Conservation (phyloP, 1,284 basidiomycete species). For the Apiotrichum akiyoshidainum region DNA sequence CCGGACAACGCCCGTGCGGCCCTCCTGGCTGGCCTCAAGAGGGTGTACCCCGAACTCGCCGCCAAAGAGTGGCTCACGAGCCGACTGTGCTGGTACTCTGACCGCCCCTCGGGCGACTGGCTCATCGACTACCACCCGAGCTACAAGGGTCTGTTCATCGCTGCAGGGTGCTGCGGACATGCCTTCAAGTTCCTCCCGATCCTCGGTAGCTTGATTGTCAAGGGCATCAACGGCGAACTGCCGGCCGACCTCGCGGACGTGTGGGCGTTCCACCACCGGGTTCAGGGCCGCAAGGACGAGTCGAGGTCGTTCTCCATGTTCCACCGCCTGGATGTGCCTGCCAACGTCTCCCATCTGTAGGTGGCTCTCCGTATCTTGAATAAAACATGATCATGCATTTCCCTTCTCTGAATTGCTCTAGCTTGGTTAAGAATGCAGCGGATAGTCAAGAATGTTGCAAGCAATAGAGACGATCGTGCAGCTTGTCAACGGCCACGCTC, state of each 20-base stretch:
- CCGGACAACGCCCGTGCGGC: slow-evolving; percentile 8
- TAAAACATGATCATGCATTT: neutral
- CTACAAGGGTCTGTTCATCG: slow-evolving; percentile 34
- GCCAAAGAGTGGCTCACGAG: slow-evolving; percentile 18
- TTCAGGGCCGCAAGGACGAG: slow-evolving; percentile 2
- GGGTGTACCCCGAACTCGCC: slow-evolving; percentile 26
- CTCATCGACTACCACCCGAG: slow-evolving; percentile 39
- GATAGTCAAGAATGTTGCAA: too few relatives aligned
- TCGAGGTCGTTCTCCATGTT: neutral
- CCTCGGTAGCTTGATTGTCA: slow-evolving; percentile 17
- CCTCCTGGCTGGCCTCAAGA: slow-evolving; percentile 12
- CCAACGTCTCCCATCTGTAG: slow-evolving; percentile 1
- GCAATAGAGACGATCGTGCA: too few relatives aligned
- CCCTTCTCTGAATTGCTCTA: neutral
- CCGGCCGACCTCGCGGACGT: slow-evolving; percentile 8
- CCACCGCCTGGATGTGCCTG: slow-evolving; percentile 4
- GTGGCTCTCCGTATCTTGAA: neutral
- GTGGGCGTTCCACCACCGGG: slow-evolving; percentile 10
- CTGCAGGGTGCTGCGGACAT: slow-evolving; percentile 44
- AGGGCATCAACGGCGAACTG: slow-evolving; percentile 10
- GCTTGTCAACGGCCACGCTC: too few relatives aligned
- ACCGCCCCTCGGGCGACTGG: slow-evolving; percentile 46
- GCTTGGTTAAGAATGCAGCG: too few relatives aligned
- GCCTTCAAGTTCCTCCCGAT: slow-evolving; percentile 37
- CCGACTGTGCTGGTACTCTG: slow-evolving; percentile 39